Evolutionary conservation across 257 asterid genomes (phyloP), one percentile per base, ranked within the genome.

Genomic region (Pogostemon cablin): DNA sequence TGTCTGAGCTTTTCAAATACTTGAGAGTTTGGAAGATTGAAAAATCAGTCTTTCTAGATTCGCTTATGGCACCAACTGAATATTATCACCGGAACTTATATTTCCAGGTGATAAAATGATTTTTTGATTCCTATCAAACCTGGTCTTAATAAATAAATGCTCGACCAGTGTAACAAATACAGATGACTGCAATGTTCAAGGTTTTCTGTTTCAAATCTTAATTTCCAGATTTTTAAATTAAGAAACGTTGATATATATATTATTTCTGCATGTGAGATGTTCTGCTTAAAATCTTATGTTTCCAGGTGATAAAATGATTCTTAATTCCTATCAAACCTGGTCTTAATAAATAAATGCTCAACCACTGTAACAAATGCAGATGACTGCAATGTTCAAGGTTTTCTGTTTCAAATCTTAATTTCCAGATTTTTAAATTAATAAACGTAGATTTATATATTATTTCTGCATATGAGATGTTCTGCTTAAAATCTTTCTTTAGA

Each of bases 31-130:
- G 99, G 99, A 87, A 81, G 81, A 75, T 93, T 61, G 91, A 87
- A 65, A 83, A 48, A 17, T 79, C 53, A 65, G 86, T 84, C 72
- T 89, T 83, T 78, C 80, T 93, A 47, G 99, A 93, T 73, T 90
- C 91, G 68, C 97, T 93, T 62, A 85, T 93, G 96, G 96, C 97
- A 49, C 96, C 99, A 79, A 89, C 95, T 56, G 97, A 93, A 79
- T 77, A 63, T 69, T 93, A 93, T 74, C 89, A 93, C 83, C 81
- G 95, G 77, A 85, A 85, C 69, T 83, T 93, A 78, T 93, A 87
- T 82, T 93, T 89, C 78, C 99, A 93, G 97, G 98, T 93, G 86
- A 60, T 50, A 32, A 17, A 62, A 72, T 76, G 65, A 40, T 38
- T 66, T 74, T 15, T 8, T 58, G 12, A 34, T 66, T 73, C 25